Conservation (phyloP, 179 eudicot genomes). For the Actinidia polygama region DNA sequence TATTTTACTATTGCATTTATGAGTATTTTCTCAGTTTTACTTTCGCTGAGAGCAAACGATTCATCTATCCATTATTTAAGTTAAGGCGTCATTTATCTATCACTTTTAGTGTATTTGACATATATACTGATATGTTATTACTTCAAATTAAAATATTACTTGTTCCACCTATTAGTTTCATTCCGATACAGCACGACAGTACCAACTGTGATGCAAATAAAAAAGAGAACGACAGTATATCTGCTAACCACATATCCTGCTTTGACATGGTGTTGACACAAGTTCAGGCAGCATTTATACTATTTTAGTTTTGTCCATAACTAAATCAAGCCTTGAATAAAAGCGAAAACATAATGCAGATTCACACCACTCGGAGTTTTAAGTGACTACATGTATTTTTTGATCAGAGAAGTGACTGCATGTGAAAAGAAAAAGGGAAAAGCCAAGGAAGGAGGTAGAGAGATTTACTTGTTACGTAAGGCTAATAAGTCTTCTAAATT, state of each 20-base stretch:
- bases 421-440: neutral
- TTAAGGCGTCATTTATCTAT: too few species aligned
- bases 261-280: neutral
- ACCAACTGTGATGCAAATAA: neutral
- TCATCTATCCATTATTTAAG: too few species aligned
- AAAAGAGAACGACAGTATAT: neutral
- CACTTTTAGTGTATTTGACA: too few species aligned
- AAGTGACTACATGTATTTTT: neutral
- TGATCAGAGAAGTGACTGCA: too few species aligned
- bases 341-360: neutral
- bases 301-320: neutral
- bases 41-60: too few species aligned
- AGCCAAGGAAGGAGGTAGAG: neutral
- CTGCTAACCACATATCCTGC: neutral
- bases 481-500: slow-evolving; percentile 68
- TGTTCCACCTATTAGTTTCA: neutral
- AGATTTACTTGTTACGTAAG: slow-evolving; percentile 73
- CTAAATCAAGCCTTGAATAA: neutral
- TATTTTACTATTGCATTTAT: too few species aligned
- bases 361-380: too few species aligned
- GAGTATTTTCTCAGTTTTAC: too few species aligned
- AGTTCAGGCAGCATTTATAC: neutral
- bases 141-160: neutral
- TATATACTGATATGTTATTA: too few species aligned
- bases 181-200: neutral